A percentile compares a stretch with the other conserved stretches of the same genome.
phyloP scores from a whole-genome alignment of 805 yeast genomes.

The Zygotorulaspora danielsina region DNA sequence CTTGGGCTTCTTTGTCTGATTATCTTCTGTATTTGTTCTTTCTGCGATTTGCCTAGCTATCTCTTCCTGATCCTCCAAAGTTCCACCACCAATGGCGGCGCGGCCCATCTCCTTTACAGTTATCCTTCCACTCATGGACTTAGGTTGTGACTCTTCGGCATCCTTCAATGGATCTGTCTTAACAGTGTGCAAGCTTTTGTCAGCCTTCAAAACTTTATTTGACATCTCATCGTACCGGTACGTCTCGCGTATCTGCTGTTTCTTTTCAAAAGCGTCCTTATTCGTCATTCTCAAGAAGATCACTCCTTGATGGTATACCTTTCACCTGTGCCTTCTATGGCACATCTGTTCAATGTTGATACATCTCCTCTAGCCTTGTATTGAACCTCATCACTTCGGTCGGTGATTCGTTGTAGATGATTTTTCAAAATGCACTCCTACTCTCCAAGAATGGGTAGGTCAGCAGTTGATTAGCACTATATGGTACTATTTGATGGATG shows the following conservation, averaged over 20 bases:
- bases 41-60: constrained; percentile 8
- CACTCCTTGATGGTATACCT: not conserved
- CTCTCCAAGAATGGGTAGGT: too few relatives aligned
- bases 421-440: too few relatives aligned
- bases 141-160: constrained; percentile 59
- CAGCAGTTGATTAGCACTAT: too few relatives aligned
- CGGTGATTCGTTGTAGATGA: too few relatives aligned
- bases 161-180: constrained; percentile 39
- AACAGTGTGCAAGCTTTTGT: constrained; percentile 46
- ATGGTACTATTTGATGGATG: too few relatives aligned
- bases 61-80: constrained; percentile 16
- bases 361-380: too few relatives aligned
- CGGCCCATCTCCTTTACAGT: constrained; percentile 67
- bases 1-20: not conserved
- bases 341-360: too few relatives aligned
- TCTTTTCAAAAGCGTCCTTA: constrained; percentile 12
- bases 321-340: too few relatives aligned
- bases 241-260: constrained; percentile 30
- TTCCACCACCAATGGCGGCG: constrained; percentile 17
- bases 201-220: constrained; percentile 63
- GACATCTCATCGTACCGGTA: constrained; percentile 73
- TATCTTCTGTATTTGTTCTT: constrained; percentile 4
- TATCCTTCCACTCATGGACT: constrained; percentile 67
- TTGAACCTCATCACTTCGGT: too few relatives aligned
- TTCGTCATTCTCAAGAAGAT: constrained; percentile 14